Evolutionary conservation across 352 stramenopile species (phyloP).

Genomic region (Phytophthora sp.): DNA sequence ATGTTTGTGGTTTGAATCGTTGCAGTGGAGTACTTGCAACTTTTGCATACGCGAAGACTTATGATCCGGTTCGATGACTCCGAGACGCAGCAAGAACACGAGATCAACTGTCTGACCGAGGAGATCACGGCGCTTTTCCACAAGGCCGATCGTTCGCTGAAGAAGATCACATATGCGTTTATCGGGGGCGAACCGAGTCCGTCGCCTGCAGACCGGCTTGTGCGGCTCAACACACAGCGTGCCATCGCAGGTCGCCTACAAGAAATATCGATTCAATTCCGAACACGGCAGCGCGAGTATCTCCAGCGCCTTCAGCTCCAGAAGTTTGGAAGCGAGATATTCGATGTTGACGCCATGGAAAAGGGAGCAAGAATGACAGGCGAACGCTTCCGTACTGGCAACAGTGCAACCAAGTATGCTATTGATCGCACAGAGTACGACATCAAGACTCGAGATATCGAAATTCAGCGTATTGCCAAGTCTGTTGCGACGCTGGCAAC

Average conservation of each 20-base stretch:
- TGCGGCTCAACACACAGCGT: conserved; percentile 74
- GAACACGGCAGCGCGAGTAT: conserved; percentile 74
- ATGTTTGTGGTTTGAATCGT: not conserved
- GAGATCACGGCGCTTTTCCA: conserved; percentile 75
- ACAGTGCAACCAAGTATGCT: conserved; percentile 18
- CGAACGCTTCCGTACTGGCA: conserved; percentile 15
- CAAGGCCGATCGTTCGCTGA: conserved; percentile 66
- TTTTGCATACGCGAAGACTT: conserved; percentile 74
- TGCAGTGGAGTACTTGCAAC: conserved; percentile 81
- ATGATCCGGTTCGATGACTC: conserved; percentile 86
- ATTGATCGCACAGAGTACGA: conserved; percentile 50
- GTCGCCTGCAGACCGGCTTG: conserved; percentile 59
- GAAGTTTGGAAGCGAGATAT: conserved; percentile 74
- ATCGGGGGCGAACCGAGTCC: conserved; percentile 47
- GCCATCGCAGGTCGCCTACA: conserved; percentile 67
- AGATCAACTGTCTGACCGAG: conserved; percentile 71
- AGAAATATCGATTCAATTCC: conserved; percentile 67
- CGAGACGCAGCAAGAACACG: conserved; percentile 68
- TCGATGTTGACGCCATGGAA: conserved; percentile 48
- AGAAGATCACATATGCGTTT: conserved; percentile 71
- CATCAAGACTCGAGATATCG: conserved; percentile 64
- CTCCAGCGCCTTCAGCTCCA: conserved; percentile 74
- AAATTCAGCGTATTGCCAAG: conserved; percentile 82
- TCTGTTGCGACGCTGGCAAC: conserved; percentile 68
- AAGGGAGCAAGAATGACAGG: conserved; percentile 9